These are phyloP conservation scores for Ceriops decandra DNA, from an alignment of 345 rosid genomes.

Conservation along the genomic window DNA sequence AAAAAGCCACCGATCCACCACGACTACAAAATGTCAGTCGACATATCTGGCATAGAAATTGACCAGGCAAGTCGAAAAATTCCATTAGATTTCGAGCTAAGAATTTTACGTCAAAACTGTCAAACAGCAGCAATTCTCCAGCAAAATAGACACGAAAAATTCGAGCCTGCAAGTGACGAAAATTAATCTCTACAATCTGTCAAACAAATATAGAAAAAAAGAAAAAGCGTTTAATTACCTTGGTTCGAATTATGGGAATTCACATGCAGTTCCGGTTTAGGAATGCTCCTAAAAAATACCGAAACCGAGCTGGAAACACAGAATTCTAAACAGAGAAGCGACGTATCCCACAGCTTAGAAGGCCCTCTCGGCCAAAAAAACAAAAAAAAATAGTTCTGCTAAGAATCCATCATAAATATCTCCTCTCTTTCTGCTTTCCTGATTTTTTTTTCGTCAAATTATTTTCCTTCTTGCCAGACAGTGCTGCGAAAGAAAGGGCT, in stretches of 20 bases:
- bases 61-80: not conserved
- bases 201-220: not conserved
- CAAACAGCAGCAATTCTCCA: not conserved
- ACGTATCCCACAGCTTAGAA: not conserved
- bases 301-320: not conserved
- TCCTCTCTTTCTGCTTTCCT: not conserved
- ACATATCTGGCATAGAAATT: constrained; percentile 6
- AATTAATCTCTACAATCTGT: not conserved
- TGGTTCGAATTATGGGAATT: constrained; percentile 32
- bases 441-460: not conserved
- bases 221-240: constrained; percentile 18
- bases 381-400: not conserved
- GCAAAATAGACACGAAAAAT: not conserved
- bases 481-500: constrained; percentile 19
- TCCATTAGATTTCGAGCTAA: not conserved
- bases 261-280: constrained; percentile 14
- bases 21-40: not conserved
- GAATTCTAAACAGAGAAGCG: not conserved
- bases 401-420: constrained; percentile 18
- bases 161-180: no score
- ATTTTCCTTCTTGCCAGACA: constrained; percentile 5
- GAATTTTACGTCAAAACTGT: not conserved
- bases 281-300: constrained; percentile 7
- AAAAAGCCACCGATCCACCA: not conserved
- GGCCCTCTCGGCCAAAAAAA: no score